These are phyloP conservation scores for Blepharisma undulans DNA, from an alignment of 169 alveolate genomes.

Conservation along the genomic window DNA sequence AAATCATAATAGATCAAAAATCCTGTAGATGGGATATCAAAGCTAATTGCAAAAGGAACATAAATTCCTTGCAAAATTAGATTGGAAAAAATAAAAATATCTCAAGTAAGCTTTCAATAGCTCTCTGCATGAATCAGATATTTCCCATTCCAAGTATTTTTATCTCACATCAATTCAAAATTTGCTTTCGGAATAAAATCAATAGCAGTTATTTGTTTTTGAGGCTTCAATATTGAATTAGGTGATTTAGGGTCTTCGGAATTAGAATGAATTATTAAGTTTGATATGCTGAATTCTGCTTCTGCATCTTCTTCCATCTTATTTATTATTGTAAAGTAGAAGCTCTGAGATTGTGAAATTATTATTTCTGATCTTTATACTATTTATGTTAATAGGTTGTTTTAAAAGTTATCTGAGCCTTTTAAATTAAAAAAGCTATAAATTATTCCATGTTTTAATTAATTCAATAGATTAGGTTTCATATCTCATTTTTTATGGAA, in stretches of 20 bases:
- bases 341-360: not conserved
- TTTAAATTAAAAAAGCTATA: not conserved
- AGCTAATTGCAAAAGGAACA: constrained; percentile 54
- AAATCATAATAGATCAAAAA: constrained; percentile 32
- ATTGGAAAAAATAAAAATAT: constrained; percentile 36
- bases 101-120: constrained; percentile 26
- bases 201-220: not conserved
- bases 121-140: not conserved
- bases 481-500: not conserved
- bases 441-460: not conserved
- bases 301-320: not conserved
- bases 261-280: not conserved
- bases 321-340: not conserved
- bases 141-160: not conserved
- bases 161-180: not conserved
- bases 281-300: not conserved
- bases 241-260: not conserved
- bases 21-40: constrained; percentile 39
- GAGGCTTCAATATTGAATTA: not conserved
- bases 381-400: not conserved
- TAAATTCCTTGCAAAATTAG: constrained; percentile 46
- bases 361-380: not conserved
- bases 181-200: not conserved
- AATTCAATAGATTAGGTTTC: not conserved
- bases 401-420: no score